Base-by-base conservation (phyloP, 805 yeast species). In the Debaryomyces tyrocola region DNA sequence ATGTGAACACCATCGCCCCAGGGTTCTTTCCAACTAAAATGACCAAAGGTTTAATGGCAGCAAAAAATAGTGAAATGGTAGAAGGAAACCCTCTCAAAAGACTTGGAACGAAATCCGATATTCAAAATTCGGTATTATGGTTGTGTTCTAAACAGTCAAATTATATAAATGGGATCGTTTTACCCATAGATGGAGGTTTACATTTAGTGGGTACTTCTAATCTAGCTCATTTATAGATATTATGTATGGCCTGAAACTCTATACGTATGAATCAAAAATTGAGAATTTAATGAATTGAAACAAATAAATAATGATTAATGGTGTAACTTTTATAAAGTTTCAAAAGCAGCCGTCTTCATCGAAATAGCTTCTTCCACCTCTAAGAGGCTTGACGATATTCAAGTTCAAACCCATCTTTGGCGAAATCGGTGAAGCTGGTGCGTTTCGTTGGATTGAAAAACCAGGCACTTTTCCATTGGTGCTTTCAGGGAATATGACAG, bases 21-120 rank as follows among this genome's bases (percentile, higher is more conserved):
- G 89, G 89, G 0, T 83, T 83, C 58, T 80, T 84, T 71, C 84
- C 84, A 15, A 77, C 84, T 20, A 83, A 80, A 63, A 82, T 84
- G 87, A 73, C 34, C 6, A 86, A 21, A 74, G 40, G 66, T 31
- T 11, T 31, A 14, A 12, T 83, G 36, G 73, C 69, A 33, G 62
- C 61, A 40, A 63, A 74, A 17, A 77, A 75, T 7, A 77, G 74
- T 21, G 41, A 55, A 4, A 66, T 80, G 69, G 53, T 51, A 8
- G 67, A 60, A 35, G 53, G 58, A 28, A 83, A 82, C 63, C 88
- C 88, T 6, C 66, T 80, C 50, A 66, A 72, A 43, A 71, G 89
- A 52, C 66, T 82, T 39, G 88, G 89, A 2, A 65, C 51, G 44
- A 72, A 75, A 46, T 71, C 73, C 37, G 34, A 84, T 57, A 64